These are phyloP conservation scores for Hydnomerulius pinastri DNA, from an alignment of 768 basidiomycete species.

Conservation along the genomic window DNA sequence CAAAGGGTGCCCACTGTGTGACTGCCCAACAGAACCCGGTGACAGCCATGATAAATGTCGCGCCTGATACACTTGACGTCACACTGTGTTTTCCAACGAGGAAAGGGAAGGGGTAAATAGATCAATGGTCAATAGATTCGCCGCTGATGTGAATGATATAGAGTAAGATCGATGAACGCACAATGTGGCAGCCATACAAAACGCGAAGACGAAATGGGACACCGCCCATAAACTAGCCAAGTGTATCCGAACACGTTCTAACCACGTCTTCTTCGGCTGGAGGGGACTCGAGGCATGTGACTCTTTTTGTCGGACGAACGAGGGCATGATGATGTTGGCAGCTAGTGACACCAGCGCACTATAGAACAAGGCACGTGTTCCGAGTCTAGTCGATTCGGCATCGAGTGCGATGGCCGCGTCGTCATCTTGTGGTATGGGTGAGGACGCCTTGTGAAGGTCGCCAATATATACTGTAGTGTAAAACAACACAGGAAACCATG, in stretches of 20 bases:
- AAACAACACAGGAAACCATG: constrained; percentile 92
- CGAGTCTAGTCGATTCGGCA: constrained; percentile 77
- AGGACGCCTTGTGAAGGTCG: constrained; percentile 72
- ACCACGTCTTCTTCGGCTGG: constrained; percentile 27
- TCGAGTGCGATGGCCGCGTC: constrained; percentile 44
- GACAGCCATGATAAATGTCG: constrained; percentile 73
- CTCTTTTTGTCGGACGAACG: constrained; percentile 40
- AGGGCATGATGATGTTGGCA: constrained; percentile 71
- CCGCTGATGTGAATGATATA: constrained; percentile 11
- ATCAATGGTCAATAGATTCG: constrained; percentile 15
- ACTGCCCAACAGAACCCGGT: constrained; percentile 95
- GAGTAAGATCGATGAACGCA: constrained; percentile 43
- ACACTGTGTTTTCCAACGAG: constrained; percentile 48
- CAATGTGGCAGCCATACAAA: constrained; percentile 83
- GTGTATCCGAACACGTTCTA: constrained; percentile 54
- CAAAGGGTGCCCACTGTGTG: constrained; percentile 91
- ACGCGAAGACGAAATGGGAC: constrained; percentile 71
- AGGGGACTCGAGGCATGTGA: constrained; percentile 15
- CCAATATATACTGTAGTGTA: constrained; percentile 88
- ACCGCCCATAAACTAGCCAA: constrained; percentile 77
- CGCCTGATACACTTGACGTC: constrained; percentile 65
- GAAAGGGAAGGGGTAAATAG: constrained; percentile 5
- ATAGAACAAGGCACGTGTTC: constrained; percentile 81
- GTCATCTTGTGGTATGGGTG: constrained; percentile 31
- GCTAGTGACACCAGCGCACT: constrained; percentile 69